phyloP scores from a whole-genome alignment of 2,329 filamentous ascomycete genomes.

The Nemania bipapillata region DNA sequence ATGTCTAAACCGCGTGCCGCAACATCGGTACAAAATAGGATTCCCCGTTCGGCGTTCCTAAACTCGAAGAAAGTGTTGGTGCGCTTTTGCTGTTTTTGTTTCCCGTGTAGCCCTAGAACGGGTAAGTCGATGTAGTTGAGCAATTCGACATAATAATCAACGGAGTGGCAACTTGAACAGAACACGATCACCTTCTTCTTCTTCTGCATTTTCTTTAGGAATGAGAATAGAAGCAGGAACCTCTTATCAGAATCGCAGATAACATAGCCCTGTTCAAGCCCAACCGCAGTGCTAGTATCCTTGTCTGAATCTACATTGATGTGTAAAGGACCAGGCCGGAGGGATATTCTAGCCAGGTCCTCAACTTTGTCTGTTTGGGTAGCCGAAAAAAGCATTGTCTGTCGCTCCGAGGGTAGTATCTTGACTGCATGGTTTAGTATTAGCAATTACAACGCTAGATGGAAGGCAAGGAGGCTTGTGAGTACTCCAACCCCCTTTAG shows the following conservation, averaged over 20 bases:
- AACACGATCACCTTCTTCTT: slow-evolving; percentile 85
- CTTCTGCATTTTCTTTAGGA: slow-evolving; percentile 41
- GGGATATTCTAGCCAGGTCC: slow-evolving; percentile 91
- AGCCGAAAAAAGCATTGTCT: slow-evolving; percentile 98
- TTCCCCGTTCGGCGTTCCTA: slow-evolving; percentile 80
- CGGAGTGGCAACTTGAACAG: slow-evolving; percentile 89
- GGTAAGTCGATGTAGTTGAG: slow-evolving; percentile 94
- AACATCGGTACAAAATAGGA: slow-evolving; percentile 94
- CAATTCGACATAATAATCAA: slow-evolving; percentile 93
- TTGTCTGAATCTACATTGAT: slow-evolving; percentile 95
- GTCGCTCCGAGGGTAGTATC: slow-evolving; percentile 86
- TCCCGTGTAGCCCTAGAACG: slow-evolving; percentile 78
- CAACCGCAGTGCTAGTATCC: slow-evolving; percentile 90
- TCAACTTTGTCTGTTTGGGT: slow-evolving; percentile 99
- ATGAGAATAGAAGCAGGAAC: slow-evolving; percentile 80
- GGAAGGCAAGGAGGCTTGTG: not conserved
- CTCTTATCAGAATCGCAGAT: slow-evolving; percentile 93
- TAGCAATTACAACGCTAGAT: not conserved
- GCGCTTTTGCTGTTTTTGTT: slow-evolving; percentile 99
- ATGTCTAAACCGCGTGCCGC: slow-evolving; percentile 96
- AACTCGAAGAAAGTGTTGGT: slow-evolving; percentile 99
- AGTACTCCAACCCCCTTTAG: not conserved
- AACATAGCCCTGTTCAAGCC: slow-evolving; percentile 94
- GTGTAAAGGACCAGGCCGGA: slow-evolving; percentile 89
- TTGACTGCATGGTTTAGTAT: slow-evolving; percentile 65